Evolutionary conservation across 2,329 filamentous ascomycete genomes (phyloP).

Genomic region (Monilinia aucupariae): DNA sequence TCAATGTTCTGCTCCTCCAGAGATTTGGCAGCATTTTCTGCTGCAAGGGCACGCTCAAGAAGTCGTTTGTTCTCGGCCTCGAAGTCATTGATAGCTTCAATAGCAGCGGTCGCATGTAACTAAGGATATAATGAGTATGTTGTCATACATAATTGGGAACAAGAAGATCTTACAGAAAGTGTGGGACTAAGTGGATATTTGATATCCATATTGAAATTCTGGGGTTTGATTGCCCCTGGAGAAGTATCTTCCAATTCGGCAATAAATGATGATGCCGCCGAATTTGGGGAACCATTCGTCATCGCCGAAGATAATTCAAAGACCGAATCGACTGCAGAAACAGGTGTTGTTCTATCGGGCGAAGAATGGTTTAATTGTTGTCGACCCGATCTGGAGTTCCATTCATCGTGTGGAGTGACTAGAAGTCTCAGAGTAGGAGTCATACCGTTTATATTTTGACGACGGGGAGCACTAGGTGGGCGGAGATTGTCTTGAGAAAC

Average conservation of each 20-base stretch:
- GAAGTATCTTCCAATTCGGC: constrained; percentile 32
- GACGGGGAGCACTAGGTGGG: background rate
- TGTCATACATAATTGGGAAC: background rate
- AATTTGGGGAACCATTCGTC: constrained; percentile 20
- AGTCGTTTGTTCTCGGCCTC: constrained; percentile 16
- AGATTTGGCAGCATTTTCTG: constrained; percentile 28
- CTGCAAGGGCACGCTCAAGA: constrained; percentile 20
- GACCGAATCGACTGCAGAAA: constrained; percentile 28
- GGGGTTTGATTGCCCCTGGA: constrained; percentile 8
- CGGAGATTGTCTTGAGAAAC: background rate
- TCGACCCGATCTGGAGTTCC: constrained; percentile 22
- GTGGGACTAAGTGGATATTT: constrained; percentile 7
- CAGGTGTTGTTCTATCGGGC: constrained; percentile 21
- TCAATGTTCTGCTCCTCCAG: constrained; percentile 25
- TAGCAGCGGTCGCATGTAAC: constrained; percentile 12
- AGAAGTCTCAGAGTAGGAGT: constrained; percentile 20
- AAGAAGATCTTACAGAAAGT: constrained; percentile 11
- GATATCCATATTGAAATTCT: background rate
- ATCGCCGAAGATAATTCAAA: constrained; percentile 25
- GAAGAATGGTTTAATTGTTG: constrained; percentile 23
- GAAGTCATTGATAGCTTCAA: constrained; percentile 16
- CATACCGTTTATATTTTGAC: constrained; percentile 5
- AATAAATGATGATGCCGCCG: constrained; percentile 23
- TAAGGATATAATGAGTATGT: background rate
- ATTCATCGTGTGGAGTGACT: constrained; percentile 21